Conservation (phyloP, 352 stramenopile genomes). For the Aphanomyces invadans region DNA sequence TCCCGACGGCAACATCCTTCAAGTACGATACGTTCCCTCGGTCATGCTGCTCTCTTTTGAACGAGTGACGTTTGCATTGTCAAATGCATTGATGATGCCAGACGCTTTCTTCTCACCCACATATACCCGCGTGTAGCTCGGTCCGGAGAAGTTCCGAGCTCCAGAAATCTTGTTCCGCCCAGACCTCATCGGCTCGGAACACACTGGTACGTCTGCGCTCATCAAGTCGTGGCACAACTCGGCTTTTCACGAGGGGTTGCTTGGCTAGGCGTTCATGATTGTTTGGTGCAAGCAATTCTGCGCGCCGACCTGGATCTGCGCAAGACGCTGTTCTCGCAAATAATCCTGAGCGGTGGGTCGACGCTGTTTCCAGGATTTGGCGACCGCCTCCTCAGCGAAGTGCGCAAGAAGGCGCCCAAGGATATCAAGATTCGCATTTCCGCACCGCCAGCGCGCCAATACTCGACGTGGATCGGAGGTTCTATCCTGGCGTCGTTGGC, state of each 20-base stretch:
- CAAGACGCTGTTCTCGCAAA: constrained; percentile 89
- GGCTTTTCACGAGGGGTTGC: background rate
- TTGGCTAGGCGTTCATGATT: constrained; percentile 69
- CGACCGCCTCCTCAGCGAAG: constrained; percentile 91
- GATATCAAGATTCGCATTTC: constrained; percentile 95
- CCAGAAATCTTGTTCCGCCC: constrained; percentile 80
- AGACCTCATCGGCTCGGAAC: constrained; percentile 76
- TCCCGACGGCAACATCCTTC: constrained; percentile 18
- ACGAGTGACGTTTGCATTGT: background rate
- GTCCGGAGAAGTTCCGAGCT: constrained; percentile 69
- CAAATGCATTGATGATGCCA: too few relatives aligned
- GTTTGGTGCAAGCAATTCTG: constrained; percentile 91
- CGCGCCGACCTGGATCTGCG: constrained; percentile 96
- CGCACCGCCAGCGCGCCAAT: constrained; percentile 90
- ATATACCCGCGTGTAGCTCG: constrained; percentile 57
- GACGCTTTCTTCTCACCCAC: background rate
- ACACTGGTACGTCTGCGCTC: too few relatives aligned
- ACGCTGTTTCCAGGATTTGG: constrained; percentile 93
- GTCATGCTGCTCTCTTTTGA: background rate
- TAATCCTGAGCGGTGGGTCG: constrained; percentile 91
- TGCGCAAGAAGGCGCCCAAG: constrained; percentile 84
- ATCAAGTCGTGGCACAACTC: background rate
- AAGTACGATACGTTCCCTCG: constrained; percentile 17
- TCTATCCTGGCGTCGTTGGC: constrained; percentile 96
- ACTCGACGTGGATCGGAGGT: constrained; percentile 96